Conservation (phyloP, 148 eudicot genomes). For the Silene latifolia region DNA sequence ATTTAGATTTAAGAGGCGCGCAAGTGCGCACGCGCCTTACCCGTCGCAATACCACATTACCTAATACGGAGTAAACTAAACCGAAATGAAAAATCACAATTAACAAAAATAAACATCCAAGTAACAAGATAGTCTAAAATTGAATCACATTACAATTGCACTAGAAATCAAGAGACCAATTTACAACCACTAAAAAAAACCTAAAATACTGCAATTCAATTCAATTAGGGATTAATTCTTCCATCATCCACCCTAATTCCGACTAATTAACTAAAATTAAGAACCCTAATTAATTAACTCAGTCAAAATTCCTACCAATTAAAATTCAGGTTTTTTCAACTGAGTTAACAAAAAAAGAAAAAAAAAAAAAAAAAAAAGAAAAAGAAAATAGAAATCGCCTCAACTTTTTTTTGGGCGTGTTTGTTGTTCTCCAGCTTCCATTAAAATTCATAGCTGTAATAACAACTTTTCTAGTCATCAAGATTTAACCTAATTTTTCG, state of each 20-base stretch:
- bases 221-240: slow-evolving; percentile 24
- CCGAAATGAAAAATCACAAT: too few relatives aligned
- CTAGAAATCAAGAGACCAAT: neutral
- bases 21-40: too few relatives aligned
- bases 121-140: too few relatives aligned
- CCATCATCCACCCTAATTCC: slow-evolving; percentile 14
- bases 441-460: slow-evolving; percentile 14
- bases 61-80: too few relatives aligned
- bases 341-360: slow-evolving; percentile 6
- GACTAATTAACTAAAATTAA: neutral
- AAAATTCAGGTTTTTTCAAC: slow-evolving; percentile 16
- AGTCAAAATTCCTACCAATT: neutral
- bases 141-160: too few relatives aligned
- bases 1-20: too few relatives aligned
- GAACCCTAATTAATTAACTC: slow-evolving; percentile 23
- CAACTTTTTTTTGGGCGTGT: slow-evolving; percentile 12
- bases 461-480: neutral
- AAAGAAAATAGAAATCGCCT: slow-evolving; percentile 15
- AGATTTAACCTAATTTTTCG: neutral
- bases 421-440: neutral
- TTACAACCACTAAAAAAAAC: neutral
- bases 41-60: neutral
- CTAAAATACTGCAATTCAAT: too few relatives aligned
- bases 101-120: too few relatives aligned
- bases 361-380: neutral